phyloP scores from a whole-genome alignment of 208 protist genomes.

The Trypanosoma scelopori region DNA sequence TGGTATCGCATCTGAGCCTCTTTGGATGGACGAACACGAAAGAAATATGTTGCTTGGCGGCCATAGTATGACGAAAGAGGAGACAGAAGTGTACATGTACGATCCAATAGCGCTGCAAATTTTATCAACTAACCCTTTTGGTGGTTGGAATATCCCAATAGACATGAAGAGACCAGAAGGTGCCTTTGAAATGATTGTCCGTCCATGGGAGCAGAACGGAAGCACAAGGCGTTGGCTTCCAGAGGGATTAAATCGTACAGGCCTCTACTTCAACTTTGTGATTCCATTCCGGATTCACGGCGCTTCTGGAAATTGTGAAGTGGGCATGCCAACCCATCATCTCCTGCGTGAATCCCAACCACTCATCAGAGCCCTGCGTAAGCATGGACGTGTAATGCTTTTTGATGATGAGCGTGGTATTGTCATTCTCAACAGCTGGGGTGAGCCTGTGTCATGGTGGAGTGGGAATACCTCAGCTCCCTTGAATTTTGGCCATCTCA shows the following conservation, averaged over 20 bases:
- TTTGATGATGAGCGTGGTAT: constrained; percentile 42
- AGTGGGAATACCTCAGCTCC: neutral
- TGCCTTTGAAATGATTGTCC: constrained; percentile 45
- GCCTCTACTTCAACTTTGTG: constrained; percentile 66
- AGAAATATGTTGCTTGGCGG: constrained; percentile 2
- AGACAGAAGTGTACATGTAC: constrained; percentile 1
- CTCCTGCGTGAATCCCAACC: constrained; percentile 42
- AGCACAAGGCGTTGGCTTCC: constrained; percentile 21
- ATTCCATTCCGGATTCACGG: constrained; percentile 62
- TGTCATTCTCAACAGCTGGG: constrained; percentile 67
- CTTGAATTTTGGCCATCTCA: constrained; percentile 7
- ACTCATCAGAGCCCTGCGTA: constrained; percentile 44
- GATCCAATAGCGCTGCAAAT: neutral
- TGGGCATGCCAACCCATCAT: constrained; percentile 36
- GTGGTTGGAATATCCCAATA: constrained; percentile 19
- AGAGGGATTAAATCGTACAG: constrained; percentile 8
- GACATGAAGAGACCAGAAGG: constrained; percentile 15
- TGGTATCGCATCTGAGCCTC: constrained; percentile 13
- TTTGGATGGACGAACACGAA: neutral
- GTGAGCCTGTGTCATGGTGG: constrained; percentile 29
- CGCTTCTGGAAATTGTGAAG: constrained; percentile 46
- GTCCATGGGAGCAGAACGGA: constrained; percentile 33
- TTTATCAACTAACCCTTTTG: neutral
- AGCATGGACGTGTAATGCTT: constrained; percentile 58
- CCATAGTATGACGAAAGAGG: neutral